Evolutionary conservation across 1,139 yeast species (phyloP).

Genomic region (Saccharomyces pastorianus): DNA sequence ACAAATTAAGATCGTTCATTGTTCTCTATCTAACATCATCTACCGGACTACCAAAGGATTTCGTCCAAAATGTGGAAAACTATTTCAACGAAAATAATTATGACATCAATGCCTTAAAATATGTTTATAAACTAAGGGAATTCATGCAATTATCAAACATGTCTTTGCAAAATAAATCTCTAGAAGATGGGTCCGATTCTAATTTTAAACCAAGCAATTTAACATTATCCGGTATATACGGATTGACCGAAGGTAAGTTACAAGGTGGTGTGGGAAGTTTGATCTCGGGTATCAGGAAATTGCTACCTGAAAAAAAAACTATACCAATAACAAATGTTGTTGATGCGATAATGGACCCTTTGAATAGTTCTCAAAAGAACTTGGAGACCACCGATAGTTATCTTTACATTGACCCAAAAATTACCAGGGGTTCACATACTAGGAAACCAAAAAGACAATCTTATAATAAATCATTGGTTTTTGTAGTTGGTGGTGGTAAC

Average conservation of each 20-base stretch:
- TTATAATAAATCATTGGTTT: constrained; percentile 75
- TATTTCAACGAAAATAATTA: constrained; percentile 52
- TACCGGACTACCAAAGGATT: constrained; percentile 53
- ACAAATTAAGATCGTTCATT: constrained; percentile 81
- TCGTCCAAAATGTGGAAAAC: constrained; percentile 56
- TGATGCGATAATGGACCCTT: constrained; percentile 85
- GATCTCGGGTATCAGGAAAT: constrained; percentile 78
- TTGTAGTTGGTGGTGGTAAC: constrained; percentile 95
- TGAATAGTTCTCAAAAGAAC: constrained; percentile 50
- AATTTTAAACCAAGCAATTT: constrained; percentile 38
- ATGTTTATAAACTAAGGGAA: constrained; percentile 75
- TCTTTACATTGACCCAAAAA: constrained; percentile 79
- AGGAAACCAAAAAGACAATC: constrained; percentile 81
- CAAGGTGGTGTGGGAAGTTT: constrained; percentile 79
- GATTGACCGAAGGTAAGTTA: constrained; percentile 70
- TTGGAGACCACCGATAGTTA: constrained; percentile 77
- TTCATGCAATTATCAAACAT: constrained; percentile 42
- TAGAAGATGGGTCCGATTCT: constrained; percentile 21
- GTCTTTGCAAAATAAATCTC: constrained; percentile 29
- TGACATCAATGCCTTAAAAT: constrained; percentile 57
- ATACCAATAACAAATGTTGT: constrained; percentile 86
- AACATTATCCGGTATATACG: constrained; percentile 69
- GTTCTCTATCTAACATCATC: constrained; percentile 49
- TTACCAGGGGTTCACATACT: constrained; percentile 79
- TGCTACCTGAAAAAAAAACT: constrained; percentile 79